Evolutionary conservation across 768 basidiomycete species (phyloP), one percentile per base, ranked within the genome.

Genomic region (Kwoniella bestiolae): DNA sequence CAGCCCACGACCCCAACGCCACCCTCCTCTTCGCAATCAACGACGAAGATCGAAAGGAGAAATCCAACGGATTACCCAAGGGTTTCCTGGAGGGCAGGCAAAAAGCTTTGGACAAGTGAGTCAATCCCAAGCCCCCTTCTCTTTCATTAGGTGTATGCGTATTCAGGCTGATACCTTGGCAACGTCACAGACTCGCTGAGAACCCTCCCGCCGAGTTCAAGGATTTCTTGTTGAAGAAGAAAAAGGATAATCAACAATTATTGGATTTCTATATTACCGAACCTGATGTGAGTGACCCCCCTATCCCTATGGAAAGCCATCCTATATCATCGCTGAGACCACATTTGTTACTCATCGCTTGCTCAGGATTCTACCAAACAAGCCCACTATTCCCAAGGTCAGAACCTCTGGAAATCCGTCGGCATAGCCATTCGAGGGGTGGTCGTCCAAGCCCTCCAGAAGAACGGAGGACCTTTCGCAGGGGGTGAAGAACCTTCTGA

Each of bases 91-190:
- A 51, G 11, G 76, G 76, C 21, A 62, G 75, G 38, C 75, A 77
- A 53, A 71, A 77, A 65, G 67, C 68, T 46, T 69, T 77, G 11
- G 74, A 77, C 67, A 68, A 73, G 76, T 74, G 59, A 63, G 73
- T 66, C 7, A 14, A 34, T 56, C 14, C 38, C 31, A 11, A 14
- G n/a, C 6, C 25, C 32, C 29, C 12, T 23, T 18, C 8, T 29
- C 28, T 9, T 41, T 47, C 41, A 7, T 25, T 26, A 53, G 45
- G 34, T 9, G 16, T n/a, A 55, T 35, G 41, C n/a, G n/a, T n/a
- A n/a, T n/a, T n/a, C n/a, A n/a, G n/a, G n/a, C n/a, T n/a, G n/a
- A n/a, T n/a, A n/a, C n/a, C n/a, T n/a, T n/a, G n/a, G n/a, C n/a
- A n/a, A n/a, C n/a, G n/a, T n/a, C n/a, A n/a, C 44, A 77, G 75